Conservation (phyloP, 306 rosid genomes). For the Comarum palustre region DNA sequence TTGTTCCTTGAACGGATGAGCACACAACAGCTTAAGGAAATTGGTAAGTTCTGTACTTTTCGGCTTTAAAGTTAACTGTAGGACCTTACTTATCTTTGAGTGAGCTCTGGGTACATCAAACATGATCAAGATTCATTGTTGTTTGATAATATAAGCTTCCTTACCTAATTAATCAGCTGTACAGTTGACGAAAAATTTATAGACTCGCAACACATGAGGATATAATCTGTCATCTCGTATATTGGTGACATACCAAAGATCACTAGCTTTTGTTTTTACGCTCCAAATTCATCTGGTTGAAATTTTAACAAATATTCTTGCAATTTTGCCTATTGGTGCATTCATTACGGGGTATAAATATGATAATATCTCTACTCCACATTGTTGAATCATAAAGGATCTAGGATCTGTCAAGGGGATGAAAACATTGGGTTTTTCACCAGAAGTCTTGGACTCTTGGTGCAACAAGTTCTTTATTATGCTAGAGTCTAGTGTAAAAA, state of each 20-base stretch:
- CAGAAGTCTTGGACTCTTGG: background rate
- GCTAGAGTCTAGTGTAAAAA: background rate
- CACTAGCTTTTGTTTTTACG: background rate
- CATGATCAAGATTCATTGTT: background rate
- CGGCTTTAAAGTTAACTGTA: background rate
- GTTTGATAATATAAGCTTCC: background rate
- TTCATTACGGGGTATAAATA: background rate
- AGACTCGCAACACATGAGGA: background rate
- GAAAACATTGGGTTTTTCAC: background rate
- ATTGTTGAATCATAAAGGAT: background rate
- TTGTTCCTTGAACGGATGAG: constrained; percentile 75
- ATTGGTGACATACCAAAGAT: background rate
- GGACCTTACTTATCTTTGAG: background rate
- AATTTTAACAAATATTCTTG: background rate
- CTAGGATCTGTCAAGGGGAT: background rate
- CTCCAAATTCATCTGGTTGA: background rate
- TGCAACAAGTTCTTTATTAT: background rate
- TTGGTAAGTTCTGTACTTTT: constrained; percentile 35
- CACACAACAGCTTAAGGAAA: constrained; percentile 49
- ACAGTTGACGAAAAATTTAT: background rate
- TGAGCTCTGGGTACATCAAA: background rate
- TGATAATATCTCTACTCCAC: background rate
- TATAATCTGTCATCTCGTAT: background rate
- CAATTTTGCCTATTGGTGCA: background rate
- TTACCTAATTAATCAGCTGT: background rate